Evolutionary conservation across 1,139 yeast genomes (phyloP), one percentile per base, ranked within the genome.

Genomic region (Protomyces inouyei): DNA sequence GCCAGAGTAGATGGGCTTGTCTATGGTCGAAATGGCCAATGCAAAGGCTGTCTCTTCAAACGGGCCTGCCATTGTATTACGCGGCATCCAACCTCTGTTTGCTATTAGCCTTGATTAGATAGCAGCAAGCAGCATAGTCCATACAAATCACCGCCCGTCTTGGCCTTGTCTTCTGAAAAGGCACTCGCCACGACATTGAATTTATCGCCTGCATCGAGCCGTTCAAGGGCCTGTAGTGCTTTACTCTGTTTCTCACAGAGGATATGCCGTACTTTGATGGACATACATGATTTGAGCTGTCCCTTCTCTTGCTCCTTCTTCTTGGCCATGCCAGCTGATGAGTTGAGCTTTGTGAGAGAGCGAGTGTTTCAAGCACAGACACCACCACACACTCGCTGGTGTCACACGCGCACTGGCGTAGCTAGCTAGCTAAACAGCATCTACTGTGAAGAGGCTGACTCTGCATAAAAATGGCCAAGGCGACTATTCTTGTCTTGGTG

Each of bases 401-500:
- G 32, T 28, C 32, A 1, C 32, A 28, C 32, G 32, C 32, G 32
- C 32, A 28, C 32, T 28, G 32, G 32, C 32, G 32, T 28, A 28
- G 8, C 32, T 28, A 28, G 32, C 32, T 28, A n/a, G 43, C 43
- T 37, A 9, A 37, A 9, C 9, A 37, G 43, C 14, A 37, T 12
- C 14, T 5, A 37, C 10, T 37, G 43, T 3, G 16, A 37, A 37
- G 43, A 37, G 14, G 14, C 16, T 9, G 1, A 12, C 5, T 5
- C 43, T 4, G 6, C 43, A n/a, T 5, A 1, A 9, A 6, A 3
- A 53, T 37, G 57, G 57, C 45, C 38, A 53, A 23, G 43, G 37
- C 53, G 59, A 21, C 53, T n/a, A 46, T 61, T 12, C 56, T 51
- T n/a, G 53, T 64, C 38, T 56, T 76, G 38, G 77, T 76, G 35